phyloP scores from a whole-genome alignment of 177 flowering plant species.

The Vitis hybrid region DNA sequence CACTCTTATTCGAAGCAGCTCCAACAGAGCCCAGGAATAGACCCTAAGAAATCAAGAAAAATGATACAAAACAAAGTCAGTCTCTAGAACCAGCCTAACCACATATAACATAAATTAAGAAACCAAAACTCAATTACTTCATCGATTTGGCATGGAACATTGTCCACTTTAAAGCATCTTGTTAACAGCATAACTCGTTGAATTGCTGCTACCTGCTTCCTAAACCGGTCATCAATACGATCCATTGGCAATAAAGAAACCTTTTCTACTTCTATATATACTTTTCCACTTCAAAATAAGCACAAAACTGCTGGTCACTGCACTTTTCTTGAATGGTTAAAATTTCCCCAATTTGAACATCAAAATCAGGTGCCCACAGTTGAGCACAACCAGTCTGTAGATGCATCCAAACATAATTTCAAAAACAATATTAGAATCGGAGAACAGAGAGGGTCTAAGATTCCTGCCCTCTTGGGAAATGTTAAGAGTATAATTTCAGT shows the following conservation, averaged over 20 bases:
- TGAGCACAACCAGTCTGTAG: neutral
- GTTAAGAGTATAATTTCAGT: no score
- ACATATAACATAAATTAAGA: neutral
- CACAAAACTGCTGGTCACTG: neutral
- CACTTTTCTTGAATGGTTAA: neutral
- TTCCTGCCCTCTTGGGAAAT: no score
- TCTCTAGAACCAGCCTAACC: no score
- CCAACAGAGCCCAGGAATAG: conserved; percentile 78
- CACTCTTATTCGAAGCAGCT: conserved; percentile 63
- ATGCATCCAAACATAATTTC: neutral
- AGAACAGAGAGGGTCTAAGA: no score
- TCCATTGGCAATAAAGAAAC: conserved; percentile 29
- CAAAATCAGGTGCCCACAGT: neutral
- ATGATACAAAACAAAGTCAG: neutral
- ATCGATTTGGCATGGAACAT: conserved; percentile 60
- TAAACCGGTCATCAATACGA: conserved; percentile 23
- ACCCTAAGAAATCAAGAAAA: conserved; percentile 43
- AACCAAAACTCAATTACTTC: conserved; percentile 38
- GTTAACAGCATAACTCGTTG: conserved; percentile 30
- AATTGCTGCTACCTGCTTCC: conserved; percentile 32
- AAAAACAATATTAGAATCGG: no score
- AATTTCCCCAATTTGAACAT: neutral
- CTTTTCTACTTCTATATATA: neutral
- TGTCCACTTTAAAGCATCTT: conserved; percentile 47
- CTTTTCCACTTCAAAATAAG: neutral